Conservation (phyloP, 192 early-diverging fungal genomes). For the Coemansia asiatica region DNA sequence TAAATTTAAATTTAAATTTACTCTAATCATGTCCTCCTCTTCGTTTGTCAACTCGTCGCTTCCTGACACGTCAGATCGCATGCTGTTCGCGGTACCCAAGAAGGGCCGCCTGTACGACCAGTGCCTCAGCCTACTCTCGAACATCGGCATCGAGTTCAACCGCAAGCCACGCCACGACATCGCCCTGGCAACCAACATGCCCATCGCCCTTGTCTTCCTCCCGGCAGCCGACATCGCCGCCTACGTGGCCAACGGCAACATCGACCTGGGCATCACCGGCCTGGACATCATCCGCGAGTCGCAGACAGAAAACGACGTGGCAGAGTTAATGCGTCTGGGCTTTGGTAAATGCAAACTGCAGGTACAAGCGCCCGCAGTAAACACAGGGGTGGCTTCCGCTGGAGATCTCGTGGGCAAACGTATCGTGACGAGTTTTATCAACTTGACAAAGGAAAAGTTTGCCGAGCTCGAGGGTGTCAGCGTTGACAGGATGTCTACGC, state of each 20-base stretch:
- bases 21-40: conserved; percentile 13
- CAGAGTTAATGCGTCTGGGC: conserved; percentile 71
- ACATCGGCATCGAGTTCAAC: conserved; percentile 94
- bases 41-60: conserved; percentile 39
- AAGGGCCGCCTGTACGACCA: conserved; percentile 96
- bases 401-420: conserved; percentile 84
- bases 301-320: conserved; percentile 66
- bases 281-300: conserved; percentile 93
- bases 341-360: conserved; percentile 94
- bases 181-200: conserved; percentile 90
- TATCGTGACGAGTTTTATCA: conserved; percentile 91
- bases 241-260: conserved; percentile 92
- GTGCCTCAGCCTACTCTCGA: conserved; percentile 75
- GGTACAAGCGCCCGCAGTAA: conserved; percentile 82
- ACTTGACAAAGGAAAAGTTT: conserved; percentile 70
- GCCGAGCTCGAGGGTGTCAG: conserved; percentile 67
- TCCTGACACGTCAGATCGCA: conserved; percentile 59
- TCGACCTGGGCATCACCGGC: conserved; percentile 96
- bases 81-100: conserved; percentile 97
- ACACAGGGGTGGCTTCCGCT: conserved; percentile 41
- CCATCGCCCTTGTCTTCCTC: conserved; percentile 91
- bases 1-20: too few species aligned
- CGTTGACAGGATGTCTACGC: conserved; percentile 60
- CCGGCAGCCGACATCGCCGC: conserved; percentile 95
- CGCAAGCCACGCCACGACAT: conserved; percentile 96